Conservation (phyloP, 208 protist genomes). For the Phytomonas serpens region DNA sequence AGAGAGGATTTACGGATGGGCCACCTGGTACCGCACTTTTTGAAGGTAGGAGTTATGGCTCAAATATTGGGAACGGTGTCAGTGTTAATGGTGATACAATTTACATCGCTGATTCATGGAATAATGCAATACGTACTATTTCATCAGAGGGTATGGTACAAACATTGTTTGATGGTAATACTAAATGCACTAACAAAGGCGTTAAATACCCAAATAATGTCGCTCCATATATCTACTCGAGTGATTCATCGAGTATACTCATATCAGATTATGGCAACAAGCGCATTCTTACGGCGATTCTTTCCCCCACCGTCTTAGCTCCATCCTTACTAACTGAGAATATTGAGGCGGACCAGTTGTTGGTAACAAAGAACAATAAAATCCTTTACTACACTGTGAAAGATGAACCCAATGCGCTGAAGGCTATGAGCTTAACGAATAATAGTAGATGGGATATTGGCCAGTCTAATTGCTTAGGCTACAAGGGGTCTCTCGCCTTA, state of each 20-base stretch:
- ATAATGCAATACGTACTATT: constrained; percentile 46
- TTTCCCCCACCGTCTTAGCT: background rate
- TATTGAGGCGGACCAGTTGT: constrained; percentile 3
- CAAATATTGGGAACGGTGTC: constrained; percentile 17
- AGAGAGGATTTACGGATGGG: constrained; percentile 24
- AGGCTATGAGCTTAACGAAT: background rate
- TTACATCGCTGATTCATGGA: constrained; percentile 47
- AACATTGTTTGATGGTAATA: constrained; percentile 15
- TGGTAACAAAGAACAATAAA: background rate
- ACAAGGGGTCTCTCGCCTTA: constrained; percentile 5
- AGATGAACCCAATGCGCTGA: background rate
- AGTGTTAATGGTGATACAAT: constrained; percentile 13
- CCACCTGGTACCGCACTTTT: constrained; percentile 19
- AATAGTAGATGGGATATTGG: background rate
- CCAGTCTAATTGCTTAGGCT: background rate
- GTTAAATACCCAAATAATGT: background rate
- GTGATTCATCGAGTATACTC: background rate
- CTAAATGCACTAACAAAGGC: background rate
- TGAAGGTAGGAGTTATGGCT: constrained; percentile 14
- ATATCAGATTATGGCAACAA: constrained; percentile 16
- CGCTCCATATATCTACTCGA: background rate
- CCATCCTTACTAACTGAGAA: background rate
- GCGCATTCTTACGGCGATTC: constrained; percentile 3
- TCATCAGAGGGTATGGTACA: constrained; percentile 14
- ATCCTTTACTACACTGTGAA: background rate